These are phyloP conservation scores for Aspergillus campestris DNA, from an alignment of 495 filamentous ascomycete species.

Conservation along the genomic window DNA sequence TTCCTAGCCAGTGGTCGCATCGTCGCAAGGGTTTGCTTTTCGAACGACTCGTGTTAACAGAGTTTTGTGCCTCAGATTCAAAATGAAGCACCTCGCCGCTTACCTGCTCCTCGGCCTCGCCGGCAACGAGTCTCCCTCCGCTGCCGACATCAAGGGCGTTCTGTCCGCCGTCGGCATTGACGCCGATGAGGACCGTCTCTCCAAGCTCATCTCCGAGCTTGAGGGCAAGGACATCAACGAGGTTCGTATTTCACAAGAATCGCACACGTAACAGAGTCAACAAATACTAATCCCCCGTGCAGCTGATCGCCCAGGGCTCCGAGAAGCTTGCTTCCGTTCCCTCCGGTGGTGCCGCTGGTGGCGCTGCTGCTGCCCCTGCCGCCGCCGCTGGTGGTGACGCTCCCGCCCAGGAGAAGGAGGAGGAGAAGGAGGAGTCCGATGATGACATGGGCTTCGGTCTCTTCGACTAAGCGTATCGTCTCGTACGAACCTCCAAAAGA, in stretches of 20 bases:
- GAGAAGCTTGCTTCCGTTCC: constrained; percentile 96
- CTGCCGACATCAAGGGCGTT: constrained; percentile 80
- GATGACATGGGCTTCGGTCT: constrained; percentile 99
- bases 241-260: constrained; percentile 42
- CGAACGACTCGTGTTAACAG: constrained; percentile 3
- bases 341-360: constrained; percentile 74
- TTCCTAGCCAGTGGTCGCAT: not conserved
- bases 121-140: constrained; percentile 85
- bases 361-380: constrained; percentile 52
- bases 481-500: constrained; percentile 14
- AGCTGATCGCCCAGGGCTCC: constrained; percentile 90
- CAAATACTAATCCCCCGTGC: constrained; percentile 17
- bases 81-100: constrained; percentile 99
- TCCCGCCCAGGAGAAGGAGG: constrained; percentile 61
- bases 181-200: constrained; percentile 79
- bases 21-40: constrained; percentile 9
- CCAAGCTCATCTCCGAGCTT: constrained; percentile 81
- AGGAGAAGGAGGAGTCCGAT: constrained; percentile 89
- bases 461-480: constrained; percentile 64
- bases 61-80: constrained; percentile 35
- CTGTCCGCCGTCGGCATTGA: constrained; percentile 94
- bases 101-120: constrained; percentile 94
- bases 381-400: constrained; percentile 61
- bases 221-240: constrained; percentile 95
- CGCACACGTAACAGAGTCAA: not conserved